Evolutionary conservation across 805 yeast species (phyloP).

Genomic region (Cyberlindnera samutprakarnensis): DNA sequence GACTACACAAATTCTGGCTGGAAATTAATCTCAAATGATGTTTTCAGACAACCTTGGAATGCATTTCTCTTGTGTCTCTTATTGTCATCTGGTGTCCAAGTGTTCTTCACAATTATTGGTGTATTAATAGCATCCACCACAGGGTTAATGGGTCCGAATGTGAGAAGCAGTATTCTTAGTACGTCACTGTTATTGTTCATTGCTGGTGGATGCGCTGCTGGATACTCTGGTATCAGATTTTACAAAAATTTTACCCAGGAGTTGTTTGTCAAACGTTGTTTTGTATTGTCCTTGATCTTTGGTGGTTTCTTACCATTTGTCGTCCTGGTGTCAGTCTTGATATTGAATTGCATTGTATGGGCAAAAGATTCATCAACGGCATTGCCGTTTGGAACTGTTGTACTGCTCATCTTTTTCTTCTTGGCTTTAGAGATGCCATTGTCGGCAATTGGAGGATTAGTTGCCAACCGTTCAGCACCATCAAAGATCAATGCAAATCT

Average conservation of each 20-base stretch:
- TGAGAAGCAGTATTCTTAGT: slow-evolving; percentile 60
- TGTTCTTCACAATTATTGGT: slow-evolving; percentile 55
- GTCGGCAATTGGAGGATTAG: slow-evolving; percentile 62
- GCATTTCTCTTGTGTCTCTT: slow-evolving; percentile 46
- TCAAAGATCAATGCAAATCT: slow-evolving; percentile 11
- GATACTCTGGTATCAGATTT: slow-evolving; percentile 61
- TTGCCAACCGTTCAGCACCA: slow-evolving; percentile 32
- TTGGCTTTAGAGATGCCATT: slow-evolving; percentile 67
- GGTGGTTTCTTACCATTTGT: slow-evolving; percentile 42
- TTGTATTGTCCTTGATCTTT: slow-evolving; percentile 31
- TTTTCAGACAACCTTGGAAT: slow-evolving; percentile 42
- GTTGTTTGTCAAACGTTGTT: slow-evolving; percentile 2
- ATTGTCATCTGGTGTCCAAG: slow-evolving; percentile 70
- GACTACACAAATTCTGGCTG: slow-evolving; percentile 35
- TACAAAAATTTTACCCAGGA: slow-evolving; percentile 46
- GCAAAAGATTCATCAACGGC: slow-evolving; percentile 68
- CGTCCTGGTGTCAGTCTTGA: slow-evolving; percentile 41
- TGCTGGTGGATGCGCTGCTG: slow-evolving; percentile 66
- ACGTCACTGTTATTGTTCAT: slow-evolving; percentile 54
- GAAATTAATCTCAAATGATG: slow-evolving; percentile 48
- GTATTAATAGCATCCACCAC: slow-evolving; percentile 52
- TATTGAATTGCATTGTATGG: slow-evolving; percentile 67
- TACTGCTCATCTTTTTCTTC: slow-evolving; percentile 51
- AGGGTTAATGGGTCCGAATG: slow-evolving; percentile 53
- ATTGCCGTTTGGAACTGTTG: slow-evolving; percentile 69